Conservation (phyloP, 129 eudicot species). For the Ambrosia artemisiifolia region DNA sequence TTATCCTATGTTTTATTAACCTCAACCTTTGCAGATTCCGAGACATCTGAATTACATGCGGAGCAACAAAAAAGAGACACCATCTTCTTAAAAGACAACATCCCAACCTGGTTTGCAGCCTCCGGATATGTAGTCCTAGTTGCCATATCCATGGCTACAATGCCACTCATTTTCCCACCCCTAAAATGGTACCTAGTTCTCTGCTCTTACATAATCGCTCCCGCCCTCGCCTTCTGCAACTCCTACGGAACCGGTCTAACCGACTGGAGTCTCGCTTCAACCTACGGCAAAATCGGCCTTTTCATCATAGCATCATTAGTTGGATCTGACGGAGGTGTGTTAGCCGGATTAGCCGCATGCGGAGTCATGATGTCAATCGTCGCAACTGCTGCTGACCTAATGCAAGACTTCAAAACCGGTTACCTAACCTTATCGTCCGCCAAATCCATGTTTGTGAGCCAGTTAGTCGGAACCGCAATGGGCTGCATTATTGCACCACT, state of each 20-base stretch:
- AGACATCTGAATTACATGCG: slow-evolving; percentile 29
- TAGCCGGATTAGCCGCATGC: slow-evolving; percentile 85
- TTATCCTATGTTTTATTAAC: neutral
- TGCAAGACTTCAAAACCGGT: slow-evolving; percentile 96
- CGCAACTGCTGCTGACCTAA: slow-evolving; percentile 82
- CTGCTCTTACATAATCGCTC: slow-evolving; percentile 71
- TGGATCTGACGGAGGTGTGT: slow-evolving; percentile 69
- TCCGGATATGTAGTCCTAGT: slow-evolving; percentile 74
- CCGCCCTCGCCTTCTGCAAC: slow-evolving; percentile 95
- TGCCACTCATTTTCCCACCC: slow-evolving; percentile 83
- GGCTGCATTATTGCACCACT: slow-evolving; percentile 89
- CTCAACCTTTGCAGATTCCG: slow-evolving; percentile 36
- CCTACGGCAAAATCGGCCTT: slow-evolving; percentile 88
- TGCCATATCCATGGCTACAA: slow-evolving; percentile 66
- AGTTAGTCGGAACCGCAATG: slow-evolving; percentile 81
- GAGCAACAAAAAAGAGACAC: slow-evolving; percentile 58
- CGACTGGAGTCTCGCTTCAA: slow-evolving; percentile 90
- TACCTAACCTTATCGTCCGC: slow-evolving; percentile 87
- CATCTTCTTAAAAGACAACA: slow-evolving; percentile 71
- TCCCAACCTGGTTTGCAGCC: slow-evolving; percentile 78
- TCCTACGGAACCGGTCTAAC: slow-evolving; percentile 96
- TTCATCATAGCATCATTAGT: slow-evolving; percentile 83
- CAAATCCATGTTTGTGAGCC: slow-evolving; percentile 86
- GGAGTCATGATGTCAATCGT: slow-evolving; percentile 95
- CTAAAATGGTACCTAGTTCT: slow-evolving; percentile 87